phyloP scores from a whole-genome alignment of 1,284 basidiomycete genomes.

The Xerocomus minutiporus region DNA sequence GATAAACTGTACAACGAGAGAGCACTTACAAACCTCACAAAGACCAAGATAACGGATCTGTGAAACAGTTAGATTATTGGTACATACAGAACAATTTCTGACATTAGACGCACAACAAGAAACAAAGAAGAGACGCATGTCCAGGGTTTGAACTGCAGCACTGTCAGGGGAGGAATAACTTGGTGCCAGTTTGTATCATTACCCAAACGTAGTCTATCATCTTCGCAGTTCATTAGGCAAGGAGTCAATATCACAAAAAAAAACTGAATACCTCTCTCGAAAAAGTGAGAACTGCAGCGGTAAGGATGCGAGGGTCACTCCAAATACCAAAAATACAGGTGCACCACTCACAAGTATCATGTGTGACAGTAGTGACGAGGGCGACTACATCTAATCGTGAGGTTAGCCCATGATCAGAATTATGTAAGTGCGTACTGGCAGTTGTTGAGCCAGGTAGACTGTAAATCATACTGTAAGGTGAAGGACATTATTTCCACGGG shows the following conservation, averaged over 20 bases:
- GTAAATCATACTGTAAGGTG: not conserved
- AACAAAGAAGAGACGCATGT: conserved; percentile 8
- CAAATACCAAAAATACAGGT: not conserved
- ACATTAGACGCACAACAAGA: conserved; percentile 3
- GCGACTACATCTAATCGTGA: not conserved
- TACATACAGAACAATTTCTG: no score
- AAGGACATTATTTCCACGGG: no score
- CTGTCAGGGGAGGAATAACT: not conserved
- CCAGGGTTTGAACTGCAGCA: conserved; percentile 2
- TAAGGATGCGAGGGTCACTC: not conserved
- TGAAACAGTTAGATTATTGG: no score
- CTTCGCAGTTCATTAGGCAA: not conserved
- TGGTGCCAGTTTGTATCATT: not conserved
- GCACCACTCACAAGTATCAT: not conserved
- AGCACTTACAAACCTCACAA: no score
- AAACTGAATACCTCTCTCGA: not conserved
- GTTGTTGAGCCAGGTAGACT: not conserved
- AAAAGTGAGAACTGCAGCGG: not conserved
- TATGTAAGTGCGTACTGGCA: not conserved
- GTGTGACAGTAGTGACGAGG: not conserved
- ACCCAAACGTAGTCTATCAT: conserved; percentile 16
- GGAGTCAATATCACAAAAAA: not conserved
- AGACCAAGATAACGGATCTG: no score
- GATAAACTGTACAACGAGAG: no score
- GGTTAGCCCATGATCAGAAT: not conserved